Evolutionary conservation across 306 rosid species (phyloP).

Genomic region (Prunus kanzakura): DNA sequence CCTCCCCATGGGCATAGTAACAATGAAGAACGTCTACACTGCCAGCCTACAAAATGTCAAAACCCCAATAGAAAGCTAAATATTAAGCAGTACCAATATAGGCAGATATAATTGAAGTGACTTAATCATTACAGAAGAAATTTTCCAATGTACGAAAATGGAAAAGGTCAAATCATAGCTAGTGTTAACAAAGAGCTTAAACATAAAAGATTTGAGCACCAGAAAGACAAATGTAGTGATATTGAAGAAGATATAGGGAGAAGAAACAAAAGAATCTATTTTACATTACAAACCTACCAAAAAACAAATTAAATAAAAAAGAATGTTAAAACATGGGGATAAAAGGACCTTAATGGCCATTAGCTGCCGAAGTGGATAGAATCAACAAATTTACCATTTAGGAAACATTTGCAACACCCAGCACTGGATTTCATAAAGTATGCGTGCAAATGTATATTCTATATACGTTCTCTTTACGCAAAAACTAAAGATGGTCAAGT

Average conservation of each 20-base stretch:
- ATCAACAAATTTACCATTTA: neutral
- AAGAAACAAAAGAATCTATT: neutral
- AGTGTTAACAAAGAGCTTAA: conserved; percentile 2
- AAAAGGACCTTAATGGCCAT: neutral
- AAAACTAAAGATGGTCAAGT: neutral
- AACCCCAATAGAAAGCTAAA: conserved; percentile 13
- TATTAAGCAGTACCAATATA: conserved; percentile 6
- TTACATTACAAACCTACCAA: neutral
- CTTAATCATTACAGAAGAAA: neutral
- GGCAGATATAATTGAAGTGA: neutral
- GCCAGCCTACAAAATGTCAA: conserved; percentile 46
- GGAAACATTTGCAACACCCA: neutral
- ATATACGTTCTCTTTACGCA: neutral
- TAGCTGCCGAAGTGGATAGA: neutral
- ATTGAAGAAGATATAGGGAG: neutral
- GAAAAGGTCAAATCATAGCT: neutral
- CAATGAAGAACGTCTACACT: conserved; percentile 67
- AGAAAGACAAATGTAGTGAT: neutral
- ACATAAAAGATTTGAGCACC: neutral
- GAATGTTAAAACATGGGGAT: neutral
- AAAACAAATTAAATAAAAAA: neutral
- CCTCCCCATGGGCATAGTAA: conserved; percentile 86
- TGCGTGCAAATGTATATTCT: neutral
- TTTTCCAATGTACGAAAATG: neutral
- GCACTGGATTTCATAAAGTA: neutral